Evolutionary conservation across 1,284 basidiomycete species (phyloP), one percentile per base, ranked within the genome.

Genomic region (Sparassis latifolia): DNA sequence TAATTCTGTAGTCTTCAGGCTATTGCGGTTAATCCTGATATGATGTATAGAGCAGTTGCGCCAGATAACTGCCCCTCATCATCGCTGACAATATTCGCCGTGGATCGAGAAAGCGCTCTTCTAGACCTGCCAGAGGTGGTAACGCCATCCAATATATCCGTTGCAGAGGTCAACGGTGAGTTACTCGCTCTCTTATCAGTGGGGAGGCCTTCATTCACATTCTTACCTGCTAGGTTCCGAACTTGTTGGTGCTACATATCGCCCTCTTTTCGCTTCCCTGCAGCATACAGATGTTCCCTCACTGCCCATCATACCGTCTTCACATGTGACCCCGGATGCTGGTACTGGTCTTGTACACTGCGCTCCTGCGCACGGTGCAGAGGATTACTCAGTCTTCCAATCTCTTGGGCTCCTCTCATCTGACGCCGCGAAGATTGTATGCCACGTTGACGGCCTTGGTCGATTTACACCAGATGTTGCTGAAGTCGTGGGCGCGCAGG

Each of bases 281-380:
- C 42, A 45, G 37, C 45, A 51, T 10, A 43, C 50, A 20, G 28
- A 48, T 42, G 49, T 59, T 3, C 39, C 52, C 3, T 57, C 69
- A 7, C 61, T 77, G 51, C 69, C 71, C 10, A 65, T 85, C 43
- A 69, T 84, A 28, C 60, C 76, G 33, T 76, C 84, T 44, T 62
- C 69, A 10, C 90, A 97, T 61, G 96, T 99, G 12, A 94, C 89
- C 0, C 71, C 87, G 0, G 79, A 86, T 20, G 89, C 93, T 9
- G 96, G 97, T n/a, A 98, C 96, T 1, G 96, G 96, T 35, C 78
- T 98, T 1, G 97, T 99, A 0, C 96, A 99, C 64, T 92, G 88
- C 54, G 96, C 96, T 0, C 95, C 96, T 4, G 94, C 92, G 0
- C 97, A 99, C 59, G 96, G 96, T 32, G 78, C 82, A 10, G 96